Conservation (phyloP, 208 protist genomes). For the Herpetomonas samuelpessoai region DNA sequence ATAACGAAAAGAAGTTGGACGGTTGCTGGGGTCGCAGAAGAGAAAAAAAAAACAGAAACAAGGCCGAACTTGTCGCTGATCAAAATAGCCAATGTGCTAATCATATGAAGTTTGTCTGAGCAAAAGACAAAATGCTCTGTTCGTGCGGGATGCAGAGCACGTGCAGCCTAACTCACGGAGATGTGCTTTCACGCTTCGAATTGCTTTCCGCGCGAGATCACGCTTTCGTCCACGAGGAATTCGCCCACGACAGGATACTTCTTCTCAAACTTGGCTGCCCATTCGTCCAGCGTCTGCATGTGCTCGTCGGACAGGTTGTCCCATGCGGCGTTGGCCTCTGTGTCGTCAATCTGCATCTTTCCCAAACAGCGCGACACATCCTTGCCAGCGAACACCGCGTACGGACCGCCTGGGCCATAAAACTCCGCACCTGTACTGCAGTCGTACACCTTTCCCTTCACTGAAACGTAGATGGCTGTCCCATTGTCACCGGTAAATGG, state of each 20-base stretch:
- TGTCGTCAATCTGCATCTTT: constrained; percentile 80
- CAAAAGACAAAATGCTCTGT: too few species aligned
- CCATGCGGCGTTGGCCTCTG: constrained; percentile 79
- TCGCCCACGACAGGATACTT: constrained; percentile 76
- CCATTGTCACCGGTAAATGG: constrained; percentile 41
- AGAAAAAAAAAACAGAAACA: too few species aligned
- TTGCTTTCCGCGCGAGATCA: constrained; percentile 39
- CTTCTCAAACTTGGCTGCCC: constrained; percentile 60
- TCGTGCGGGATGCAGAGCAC: too few species aligned
- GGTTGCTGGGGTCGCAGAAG: too few species aligned
- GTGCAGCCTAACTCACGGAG: too few species aligned
- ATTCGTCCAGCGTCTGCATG: constrained; percentile 66
- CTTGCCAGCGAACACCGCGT: constrained; percentile 79
- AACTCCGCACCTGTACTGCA: constrained; percentile 59
- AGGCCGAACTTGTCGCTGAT: too few species aligned
- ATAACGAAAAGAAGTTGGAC: too few species aligned
- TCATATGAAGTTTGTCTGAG: too few species aligned
- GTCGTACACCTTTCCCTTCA: constrained; percentile 80
- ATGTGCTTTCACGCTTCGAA: too few species aligned
- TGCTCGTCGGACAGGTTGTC: constrained; percentile 59
- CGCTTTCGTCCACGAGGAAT: constrained; percentile 46
- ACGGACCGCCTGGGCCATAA: constrained; percentile 73
- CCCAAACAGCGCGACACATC: constrained; percentile 72
- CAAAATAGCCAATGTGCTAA: too few species aligned
- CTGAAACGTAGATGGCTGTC: constrained; percentile 63